A percentile compares a stretch with the other conserved stretches of the same genome.
phyloP scores from a whole-genome alignment of 352 stramenopile species.

The Globisporangium cederbergense region DNA sequence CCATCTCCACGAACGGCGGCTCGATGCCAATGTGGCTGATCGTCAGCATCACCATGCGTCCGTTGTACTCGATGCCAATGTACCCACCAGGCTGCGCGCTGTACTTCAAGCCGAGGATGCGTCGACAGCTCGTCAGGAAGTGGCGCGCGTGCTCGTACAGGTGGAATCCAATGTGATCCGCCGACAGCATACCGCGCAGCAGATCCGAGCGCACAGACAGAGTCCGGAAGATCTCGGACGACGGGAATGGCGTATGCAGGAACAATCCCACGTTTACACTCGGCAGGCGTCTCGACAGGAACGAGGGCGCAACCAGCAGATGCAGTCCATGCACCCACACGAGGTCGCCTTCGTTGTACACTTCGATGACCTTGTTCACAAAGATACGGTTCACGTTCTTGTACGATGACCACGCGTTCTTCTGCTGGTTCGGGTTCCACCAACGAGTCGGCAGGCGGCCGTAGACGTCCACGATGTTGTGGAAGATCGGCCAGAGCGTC shows the following conservation, averaged over 20 bases:
- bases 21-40: slow-evolving; percentile 98
- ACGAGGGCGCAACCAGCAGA: slow-evolving; percentile 97
- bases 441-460: slow-evolving; percentile 71
- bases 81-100: slow-evolving; percentile 90
- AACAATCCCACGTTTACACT: slow-evolving; percentile 97
- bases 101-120: slow-evolving; percentile 86
- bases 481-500: slow-evolving; percentile 97
- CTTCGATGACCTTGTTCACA: slow-evolving; percentile 90
- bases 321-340: slow-evolving; percentile 99
- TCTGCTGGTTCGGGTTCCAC: slow-evolving; percentile 82
- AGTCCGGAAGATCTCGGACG: slow-evolving; percentile 98
- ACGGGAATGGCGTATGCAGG: slow-evolving; percentile 99
- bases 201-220: slow-evolving; percentile 96
- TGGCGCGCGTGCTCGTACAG: slow-evolving; percentile 97
- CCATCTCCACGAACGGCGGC: slow-evolving; percentile 76
- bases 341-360: slow-evolving; percentile 90
- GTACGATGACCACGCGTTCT: slow-evolving; percentile 92
- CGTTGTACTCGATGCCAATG: slow-evolving; percentile 96
- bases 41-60: slow-evolving; percentile 95
- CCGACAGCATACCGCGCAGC: slow-evolving; percentile 94
- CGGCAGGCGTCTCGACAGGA: slow-evolving; percentile 90
- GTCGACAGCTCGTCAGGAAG: slow-evolving; percentile 95
- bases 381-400: slow-evolving; percentile 97
- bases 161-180: slow-evolving; percentile 98
- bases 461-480: slow-evolving; percentile 99